phyloP scores from a whole-genome alignment of 2,329 filamentous ascomycete genomes.

The Pseudogymnoascus sp. region DNA sequence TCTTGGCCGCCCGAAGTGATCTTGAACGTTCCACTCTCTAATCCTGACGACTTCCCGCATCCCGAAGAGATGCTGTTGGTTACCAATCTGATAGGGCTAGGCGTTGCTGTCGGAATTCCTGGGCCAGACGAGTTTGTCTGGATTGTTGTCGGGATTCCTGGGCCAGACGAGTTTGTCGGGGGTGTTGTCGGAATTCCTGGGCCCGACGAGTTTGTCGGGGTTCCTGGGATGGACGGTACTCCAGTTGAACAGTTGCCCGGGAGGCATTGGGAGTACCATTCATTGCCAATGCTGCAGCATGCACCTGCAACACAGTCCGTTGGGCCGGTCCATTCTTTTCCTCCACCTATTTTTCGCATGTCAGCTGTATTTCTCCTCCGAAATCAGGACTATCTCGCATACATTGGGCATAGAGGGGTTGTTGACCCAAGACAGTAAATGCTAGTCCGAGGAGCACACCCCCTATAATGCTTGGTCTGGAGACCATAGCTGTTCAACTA shows the following conservation, averaged over 20 bases:
- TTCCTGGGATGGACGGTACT: not conserved
- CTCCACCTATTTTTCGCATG: not conserved
- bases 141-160: not conserved
- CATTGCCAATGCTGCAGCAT: not conserved
- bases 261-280: not conserved
- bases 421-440: not conserved
- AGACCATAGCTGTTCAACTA: not conserved
- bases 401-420: not conserved
- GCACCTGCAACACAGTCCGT: not conserved
- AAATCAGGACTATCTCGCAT: not conserved
- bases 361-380: not conserved
- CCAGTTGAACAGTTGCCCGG: not conserved
- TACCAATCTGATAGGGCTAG: not conserved
- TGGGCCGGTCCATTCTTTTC: not conserved
- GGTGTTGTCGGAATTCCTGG: not conserved
- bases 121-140: too few relatives aligned
- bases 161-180: too few relatives aligned
- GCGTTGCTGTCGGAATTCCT: not conserved
- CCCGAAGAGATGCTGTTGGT: conserved; percentile 19
- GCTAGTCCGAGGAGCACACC: not conserved
- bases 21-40: conserved; percentile 26
- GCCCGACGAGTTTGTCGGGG: not conserved
- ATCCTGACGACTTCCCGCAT: conserved; percentile 27
- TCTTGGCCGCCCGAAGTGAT: conserved; percentile 31
- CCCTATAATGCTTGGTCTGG: not conserved